Evolutionary conservation across 1,139 yeast species (phyloP), one percentile per base, ranked within the genome.

Genomic region (Geotrichum restrictum): DNA sequence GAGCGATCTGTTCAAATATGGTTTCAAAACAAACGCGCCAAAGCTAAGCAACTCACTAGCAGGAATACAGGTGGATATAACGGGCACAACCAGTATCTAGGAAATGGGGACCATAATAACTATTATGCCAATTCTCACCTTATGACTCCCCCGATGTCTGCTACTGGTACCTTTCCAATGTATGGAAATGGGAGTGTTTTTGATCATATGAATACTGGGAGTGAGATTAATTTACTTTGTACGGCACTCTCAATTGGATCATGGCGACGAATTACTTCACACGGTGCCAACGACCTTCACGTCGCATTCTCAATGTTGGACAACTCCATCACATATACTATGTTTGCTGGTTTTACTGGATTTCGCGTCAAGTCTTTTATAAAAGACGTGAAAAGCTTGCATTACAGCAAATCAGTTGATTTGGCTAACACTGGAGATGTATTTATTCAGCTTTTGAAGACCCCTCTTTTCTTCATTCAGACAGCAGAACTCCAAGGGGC

Each of bases 11-110:
- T 89, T 1, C 78, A 96, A 54, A 89, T 89, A 46, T 89, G 97
- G 97, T 89, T 89, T 65, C 98, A 89, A 67, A 89, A 89, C 66
- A 75, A 94, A 61, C 72, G 96, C 56, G 96, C 96, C 19, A 88
- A 88, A 65, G 76, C 81, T 48, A 77, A 91, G 64, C 82, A 80
- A 62, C 52, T 51, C 33, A 16, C 37, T 2, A 34, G 3, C 14
- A 32, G 44, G 45, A 42, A 14, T 6, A 71, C 16, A 11, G 16
- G 19, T 22, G 22, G 38, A 2, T 43, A 43, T 19, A 24, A n/a
- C 21, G 24, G 19, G 14, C 40, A 22, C 3, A 29, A 21, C 13
- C 14, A 3, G 14, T 39, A 34, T 19, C 29, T 27, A n/a, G 82
- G 51, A 65, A 22, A n/a, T n/a, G 38, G 38, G 16, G 14, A 8